Percentiles rank a stretch among this genome's conserved stretches.
phyloP scores from a whole-genome alignment of 2,329 filamentous ascomycete species.

The Aureobasidium sp. region DNA sequence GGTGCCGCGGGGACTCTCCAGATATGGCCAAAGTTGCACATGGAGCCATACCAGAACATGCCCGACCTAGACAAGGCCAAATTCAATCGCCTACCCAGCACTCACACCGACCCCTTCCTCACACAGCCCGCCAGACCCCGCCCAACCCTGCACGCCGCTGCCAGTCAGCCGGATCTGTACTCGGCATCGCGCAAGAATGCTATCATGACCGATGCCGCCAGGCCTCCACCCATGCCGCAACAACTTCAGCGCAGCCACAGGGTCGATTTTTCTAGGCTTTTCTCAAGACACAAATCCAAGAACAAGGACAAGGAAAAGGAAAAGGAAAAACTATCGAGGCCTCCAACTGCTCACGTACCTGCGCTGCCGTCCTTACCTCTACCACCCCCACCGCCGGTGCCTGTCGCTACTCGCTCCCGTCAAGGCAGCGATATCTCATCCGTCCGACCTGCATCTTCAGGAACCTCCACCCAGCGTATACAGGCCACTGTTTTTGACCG shows the following conservation, averaged over 20 bases:
- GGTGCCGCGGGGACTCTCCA: conserved; percentile 5
- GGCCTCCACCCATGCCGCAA: neutral
- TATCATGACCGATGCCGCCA: conserved; percentile 8
- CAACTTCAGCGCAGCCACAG: conserved; percentile 5
- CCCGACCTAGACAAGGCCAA: conserved; percentile 11
- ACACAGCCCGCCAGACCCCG: neutral
- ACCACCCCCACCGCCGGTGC: conserved; percentile 1
- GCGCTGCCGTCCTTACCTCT: neutral
- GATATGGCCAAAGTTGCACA: conserved; percentile 13
- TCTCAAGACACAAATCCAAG: conserved; percentile 7
- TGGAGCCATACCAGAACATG: conserved; percentile 13
- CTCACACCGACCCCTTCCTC: neutral
- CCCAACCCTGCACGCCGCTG: conserved; percentile 16
- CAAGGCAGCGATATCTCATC: neutral
- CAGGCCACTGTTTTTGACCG: conserved; percentile 22
- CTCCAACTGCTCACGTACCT: neutral
- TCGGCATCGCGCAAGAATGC: conserved; percentile 23
- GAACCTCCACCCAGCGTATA: neutral
- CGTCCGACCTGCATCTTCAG: conserved; percentile 10
- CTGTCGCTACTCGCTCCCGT: neutral
- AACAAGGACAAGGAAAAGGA: conserved; percentile 11
- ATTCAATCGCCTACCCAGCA: conserved; percentile 11
- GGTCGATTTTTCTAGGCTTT: conserved; percentile 6
- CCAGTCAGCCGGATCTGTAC: conserved; percentile 3
- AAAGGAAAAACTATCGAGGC: neutral